Evolutionary conservation across 768 basidiomycete species (phyloP).

Genomic region (Agaricus subrufescens): DNA sequence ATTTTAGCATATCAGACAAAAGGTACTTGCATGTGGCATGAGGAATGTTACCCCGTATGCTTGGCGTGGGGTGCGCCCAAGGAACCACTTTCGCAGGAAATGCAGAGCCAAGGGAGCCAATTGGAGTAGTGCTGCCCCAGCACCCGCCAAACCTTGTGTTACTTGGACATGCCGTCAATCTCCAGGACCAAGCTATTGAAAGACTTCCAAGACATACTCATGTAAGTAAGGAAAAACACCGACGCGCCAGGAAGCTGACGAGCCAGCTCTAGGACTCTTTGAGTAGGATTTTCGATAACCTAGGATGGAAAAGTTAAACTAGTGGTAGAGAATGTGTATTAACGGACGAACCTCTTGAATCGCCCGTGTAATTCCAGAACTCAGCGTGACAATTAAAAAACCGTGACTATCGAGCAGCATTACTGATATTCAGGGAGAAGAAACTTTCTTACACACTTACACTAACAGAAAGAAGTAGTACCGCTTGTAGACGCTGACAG

Average conservation of each 20-base stretch:
- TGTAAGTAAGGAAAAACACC: constrained; percentile 63
- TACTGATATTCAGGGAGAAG: not conserved
- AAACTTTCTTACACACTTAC: constrained; percentile 20
- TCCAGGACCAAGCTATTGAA: not conserved
- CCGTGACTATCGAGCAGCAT: constrained; percentile 41
- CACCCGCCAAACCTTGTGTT: constrained; percentile 48
- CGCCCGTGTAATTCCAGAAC: constrained; percentile 46
- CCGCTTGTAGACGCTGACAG: constrained; percentile 66
- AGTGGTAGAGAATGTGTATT: not conserved
- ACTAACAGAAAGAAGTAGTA: constrained; percentile 65
- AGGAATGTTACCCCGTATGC: constrained; percentile 52
- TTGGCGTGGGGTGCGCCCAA: constrained; percentile 64
- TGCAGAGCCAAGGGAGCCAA: constrained; percentile 49
- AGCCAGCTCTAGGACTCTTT: constrained; percentile 40
- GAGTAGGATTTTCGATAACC: constrained; percentile 39
- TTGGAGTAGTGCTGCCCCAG: constrained; percentile 50
- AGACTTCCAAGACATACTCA: constrained; percentile 24
- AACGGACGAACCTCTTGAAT: constrained; percentile 18
- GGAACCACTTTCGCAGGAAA: constrained; percentile 58
- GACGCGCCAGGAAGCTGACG: constrained; percentile 49
- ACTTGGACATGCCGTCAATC: constrained; percentile 21
- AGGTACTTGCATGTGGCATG: constrained; percentile 44
- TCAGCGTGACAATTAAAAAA: constrained; percentile 67
- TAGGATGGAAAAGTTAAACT: constrained; percentile 10
- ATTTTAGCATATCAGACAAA: not conserved